A percentile compares a stretch with the other conserved stretches of the same genome.
These are phyloP conservation scores for Peltaster fructicola DNA, from an alignment of 2,329 filamentous ascomycete genomes.

Conservation along the genomic window DNA sequence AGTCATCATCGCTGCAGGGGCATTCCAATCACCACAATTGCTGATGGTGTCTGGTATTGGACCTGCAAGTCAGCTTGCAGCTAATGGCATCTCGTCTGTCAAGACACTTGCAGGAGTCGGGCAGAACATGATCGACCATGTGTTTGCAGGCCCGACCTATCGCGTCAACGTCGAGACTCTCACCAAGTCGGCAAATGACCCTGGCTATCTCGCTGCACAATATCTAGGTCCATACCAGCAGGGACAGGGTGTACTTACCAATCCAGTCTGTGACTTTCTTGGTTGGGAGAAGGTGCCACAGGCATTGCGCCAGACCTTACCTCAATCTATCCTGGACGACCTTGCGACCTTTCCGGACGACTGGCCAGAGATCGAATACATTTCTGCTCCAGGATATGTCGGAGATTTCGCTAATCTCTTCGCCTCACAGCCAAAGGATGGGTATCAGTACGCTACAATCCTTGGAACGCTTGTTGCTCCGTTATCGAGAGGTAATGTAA, in stretches of 20 bases:
- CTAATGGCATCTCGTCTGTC: constrained; percentile 15
- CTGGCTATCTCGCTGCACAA: constrained; percentile 4
- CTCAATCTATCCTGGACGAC: constrained; percentile 4
- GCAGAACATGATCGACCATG: constrained; percentile 16
- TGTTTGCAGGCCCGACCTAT: constrained; percentile 19
- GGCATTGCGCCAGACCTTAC: constrained; percentile 4
- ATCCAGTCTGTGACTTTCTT: constrained; percentile 8
- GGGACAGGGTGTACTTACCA: constrained; percentile 10
- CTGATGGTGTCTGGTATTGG: constrained; percentile 18
- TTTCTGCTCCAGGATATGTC: constrained; percentile 4
- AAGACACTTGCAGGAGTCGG: constrained; percentile 14
- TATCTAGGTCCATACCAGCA: constrained; percentile 6
- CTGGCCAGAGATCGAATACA: constrained; percentile 20
- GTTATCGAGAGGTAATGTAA: constrained; percentile 20
- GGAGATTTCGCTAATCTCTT: constrained; percentile 8
- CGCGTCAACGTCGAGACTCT: constrained; percentile 9
- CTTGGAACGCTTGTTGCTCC: constrained; percentile 17
- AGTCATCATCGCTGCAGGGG: constrained; percentile 27
- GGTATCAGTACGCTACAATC: constrained; percentile 19
- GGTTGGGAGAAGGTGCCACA: constrained; percentile 16
- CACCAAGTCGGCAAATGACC: constrained; percentile 6
- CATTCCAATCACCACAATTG: constrained; percentile 25
- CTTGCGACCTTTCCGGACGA: constrained; percentile 13
- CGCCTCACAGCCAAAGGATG: constrained; percentile 10
- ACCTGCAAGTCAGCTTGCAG: constrained; percentile 14